These are phyloP conservation scores for Mortierella sp. DNA, from an alignment of 371 early-diverging fungal species.

Conservation along the genomic window DNA sequence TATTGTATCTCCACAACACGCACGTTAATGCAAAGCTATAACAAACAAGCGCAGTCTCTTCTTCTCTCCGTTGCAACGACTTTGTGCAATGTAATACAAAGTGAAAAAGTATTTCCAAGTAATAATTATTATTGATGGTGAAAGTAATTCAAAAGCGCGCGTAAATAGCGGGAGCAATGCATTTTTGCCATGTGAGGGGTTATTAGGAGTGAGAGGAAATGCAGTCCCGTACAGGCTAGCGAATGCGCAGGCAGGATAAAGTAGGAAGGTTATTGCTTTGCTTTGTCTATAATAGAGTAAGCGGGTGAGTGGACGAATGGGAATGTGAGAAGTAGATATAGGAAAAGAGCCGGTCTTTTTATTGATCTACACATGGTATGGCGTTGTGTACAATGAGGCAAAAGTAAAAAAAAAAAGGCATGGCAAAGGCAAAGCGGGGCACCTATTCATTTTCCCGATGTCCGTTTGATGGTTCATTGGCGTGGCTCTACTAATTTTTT, in stretches of 20 bases:
- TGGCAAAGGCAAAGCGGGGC: not conserved
- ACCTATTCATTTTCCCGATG: slow-evolving; percentile 12
- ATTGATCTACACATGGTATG: not conserved
- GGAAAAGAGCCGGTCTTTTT: not conserved
- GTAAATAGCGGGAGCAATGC: slow-evolving; percentile 5
- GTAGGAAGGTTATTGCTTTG: slow-evolving; percentile 1
- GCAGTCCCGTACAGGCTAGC: slow-evolving; percentile 11
- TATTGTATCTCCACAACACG: not conserved
- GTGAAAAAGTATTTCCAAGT: no score
- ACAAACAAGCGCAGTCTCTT: not conserved
- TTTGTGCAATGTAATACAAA: not conserved
- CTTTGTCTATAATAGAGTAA: not conserved
- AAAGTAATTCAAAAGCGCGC: not conserved
- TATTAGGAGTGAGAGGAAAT: slow-evolving; percentile 8
- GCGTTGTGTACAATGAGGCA: slow-evolving; percentile 7
- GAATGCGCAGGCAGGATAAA: not conserved
- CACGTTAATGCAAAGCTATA: no score
- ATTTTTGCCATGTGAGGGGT: slow-evolving; percentile 7
- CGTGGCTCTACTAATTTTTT: not conserved
- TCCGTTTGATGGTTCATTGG: not conserved
- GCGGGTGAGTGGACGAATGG: slow-evolving; percentile 23
- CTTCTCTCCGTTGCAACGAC: slow-evolving; percentile 6
- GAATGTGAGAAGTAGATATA: slow-evolving; percentile 16
- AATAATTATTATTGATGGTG: not conserved
- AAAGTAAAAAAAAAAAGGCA: slow-evolving; percentile 2